Evolutionary conservation across 352 stramenopile species (phyloP).

Genomic region (Phytophthora cactorum): DNA sequence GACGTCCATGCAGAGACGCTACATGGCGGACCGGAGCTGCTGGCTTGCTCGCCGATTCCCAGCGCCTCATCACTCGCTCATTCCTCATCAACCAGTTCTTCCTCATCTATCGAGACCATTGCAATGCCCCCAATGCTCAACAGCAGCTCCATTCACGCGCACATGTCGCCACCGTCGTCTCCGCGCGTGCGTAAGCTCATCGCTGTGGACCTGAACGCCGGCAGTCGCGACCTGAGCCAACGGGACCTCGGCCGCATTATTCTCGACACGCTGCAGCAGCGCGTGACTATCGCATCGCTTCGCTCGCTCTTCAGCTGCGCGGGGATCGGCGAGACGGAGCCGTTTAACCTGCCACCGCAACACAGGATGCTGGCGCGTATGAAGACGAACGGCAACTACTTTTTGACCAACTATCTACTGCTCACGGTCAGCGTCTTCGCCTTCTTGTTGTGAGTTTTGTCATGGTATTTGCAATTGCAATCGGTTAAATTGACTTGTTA

Average conservation of each 20-base stretch:
- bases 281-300: slow-evolving; percentile 50
- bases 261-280: slow-evolving; percentile 49
- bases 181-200: slow-evolving; percentile 25
- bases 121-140: slow-evolving; percentile 40
- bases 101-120: background rate
- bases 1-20: slow-evolving; percentile 13
- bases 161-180: slow-evolving; percentile 21
- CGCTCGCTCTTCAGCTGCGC: slow-evolving; percentile 71
- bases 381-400: slow-evolving; percentile 74
- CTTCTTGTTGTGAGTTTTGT: slow-evolving; percentile 57
- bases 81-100: background rate
- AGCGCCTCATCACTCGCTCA: slow-evolving; percentile 9
- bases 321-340: slow-evolving; percentile 63
- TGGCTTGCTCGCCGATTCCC: slow-evolving; percentile 1
- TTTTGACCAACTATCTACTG: slow-evolving; percentile 80
- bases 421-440: slow-evolving; percentile 61
- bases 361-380: slow-evolving; percentile 58
- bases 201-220: slow-evolving; percentile 8
- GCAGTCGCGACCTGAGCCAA: slow-evolving; percentile 8
- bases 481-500: background rate
- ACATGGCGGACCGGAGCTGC: slow-evolving; percentile 20
- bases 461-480: background rate
- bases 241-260: slow-evolving; percentile 39
- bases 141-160: slow-evolving; percentile 29
- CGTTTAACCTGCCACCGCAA: slow-evolving; percentile 64